Evolutionary conservation across 2,329 filamentous ascomycete species (phyloP).

Genomic region (Fusarium musae): DNA sequence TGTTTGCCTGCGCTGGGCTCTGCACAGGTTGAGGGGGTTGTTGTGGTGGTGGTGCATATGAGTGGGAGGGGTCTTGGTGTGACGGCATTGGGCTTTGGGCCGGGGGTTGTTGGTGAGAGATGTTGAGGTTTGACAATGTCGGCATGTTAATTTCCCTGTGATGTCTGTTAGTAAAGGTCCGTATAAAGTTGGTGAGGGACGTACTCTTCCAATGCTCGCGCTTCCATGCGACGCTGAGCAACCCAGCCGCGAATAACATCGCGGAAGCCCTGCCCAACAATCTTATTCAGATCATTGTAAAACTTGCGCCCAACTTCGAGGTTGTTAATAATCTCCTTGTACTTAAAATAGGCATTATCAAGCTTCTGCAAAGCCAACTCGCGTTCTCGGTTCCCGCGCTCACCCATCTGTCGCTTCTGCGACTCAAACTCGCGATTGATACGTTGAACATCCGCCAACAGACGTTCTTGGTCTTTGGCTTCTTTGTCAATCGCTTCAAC

Average conservation of each 20-base stretch:
- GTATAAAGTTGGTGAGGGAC: conserved; percentile 41
- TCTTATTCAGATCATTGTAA: conserved; percentile 93
- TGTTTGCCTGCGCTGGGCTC: conserved; percentile 58
- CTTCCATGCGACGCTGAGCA: conserved; percentile 82
- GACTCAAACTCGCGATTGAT: conserved; percentile 82
- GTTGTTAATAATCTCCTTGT: conserved; percentile 94
- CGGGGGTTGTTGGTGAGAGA: conserved; percentile 46
- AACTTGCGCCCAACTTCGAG: conserved; percentile 93
- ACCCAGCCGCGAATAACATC: conserved; percentile 83
- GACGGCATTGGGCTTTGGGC: conserved; percentile 32
- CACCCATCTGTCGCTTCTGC: conserved; percentile 74
- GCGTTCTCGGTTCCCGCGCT: conserved; percentile 73
- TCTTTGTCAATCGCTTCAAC: conserved; percentile 77
- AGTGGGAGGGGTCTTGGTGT: conserved; percentile 21
- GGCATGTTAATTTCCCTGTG: conserved; percentile 64
- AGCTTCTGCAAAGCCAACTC: conserved; percentile 88
- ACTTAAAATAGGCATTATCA: conserved; percentile 93
- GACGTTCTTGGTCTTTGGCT: conserved; percentile 77
- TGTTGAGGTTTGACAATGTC: conserved; percentile 58
- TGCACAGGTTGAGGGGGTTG: conserved; percentile 40
- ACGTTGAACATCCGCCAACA: conserved; percentile 75
- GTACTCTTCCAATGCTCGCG: conserved; percentile 80
- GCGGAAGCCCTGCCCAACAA: conserved; percentile 81
- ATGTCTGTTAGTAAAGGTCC: conserved; percentile 5
- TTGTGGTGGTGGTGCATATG: conserved; percentile 25